Evolutionary conservation across 257 asterid species (phyloP), one percentile per base, ranked within the genome.

Genomic region (Lycium barbarum): DNA sequence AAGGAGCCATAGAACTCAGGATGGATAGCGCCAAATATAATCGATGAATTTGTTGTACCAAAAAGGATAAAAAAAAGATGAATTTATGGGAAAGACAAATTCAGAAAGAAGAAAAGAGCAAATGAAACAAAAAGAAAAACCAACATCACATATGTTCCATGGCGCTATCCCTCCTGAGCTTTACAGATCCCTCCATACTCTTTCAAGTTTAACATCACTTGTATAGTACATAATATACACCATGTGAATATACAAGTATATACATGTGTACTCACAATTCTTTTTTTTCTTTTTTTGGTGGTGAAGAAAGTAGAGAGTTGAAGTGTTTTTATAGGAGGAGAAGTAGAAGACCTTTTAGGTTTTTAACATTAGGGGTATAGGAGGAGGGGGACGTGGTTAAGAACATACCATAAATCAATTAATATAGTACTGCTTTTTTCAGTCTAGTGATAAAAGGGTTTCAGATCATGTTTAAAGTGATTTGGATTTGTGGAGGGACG

Each of bases 111-210:
- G 35, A 7, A 15, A 38, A 17, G 0, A 12, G 9, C 15, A 71
- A 72, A 40, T 7, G 1, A 61, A n/a, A 20, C 2, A 62, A 62
- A 62, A 20, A 18, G 4, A 17, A 17, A 15, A 58, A 45, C 6
- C 17, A 36, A 49, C n/a, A 81, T 26, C 47, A 35, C 20, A 71
- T 62, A 79, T 33, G 11, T 35, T 83, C 26, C 5, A 53, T 84
- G 98, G 97, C 91, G 98, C 98, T 94, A 94, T 94, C 98, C 98
- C 98, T 94, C 98, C 97, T 94, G 98, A 94, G 98, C 98, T 93
- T 94, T 76, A 90, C 88, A 83, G 97, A 86, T 92, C 92, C 93
- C 90, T 70, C 92, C 22, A 45, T 79, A 90, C 91, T 85, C 62
- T 82, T 45, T 59, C 54, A 58, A 54, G 53, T 18, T 67, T n/a